These are phyloP conservation scores for Rhododendron henanense DNA, from an alignment of 148 eudicot species.

Conservation along the genomic window DNA sequence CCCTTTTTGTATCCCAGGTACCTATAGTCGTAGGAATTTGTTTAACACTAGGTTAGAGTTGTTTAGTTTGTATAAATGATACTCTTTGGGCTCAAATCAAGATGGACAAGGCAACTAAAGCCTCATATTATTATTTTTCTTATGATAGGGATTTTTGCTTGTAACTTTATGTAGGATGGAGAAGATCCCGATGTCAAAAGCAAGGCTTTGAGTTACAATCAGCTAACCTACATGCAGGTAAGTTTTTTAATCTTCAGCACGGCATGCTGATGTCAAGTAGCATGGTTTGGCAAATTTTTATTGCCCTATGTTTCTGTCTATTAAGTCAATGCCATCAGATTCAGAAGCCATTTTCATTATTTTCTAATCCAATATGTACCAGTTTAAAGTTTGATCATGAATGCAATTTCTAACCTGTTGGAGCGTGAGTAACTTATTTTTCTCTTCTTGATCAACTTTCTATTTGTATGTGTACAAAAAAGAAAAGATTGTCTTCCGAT, in stretches of 20 bases:
- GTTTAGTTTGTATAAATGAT: not conserved
- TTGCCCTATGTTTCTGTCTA: conserved; percentile 3
- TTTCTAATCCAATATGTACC: not conserved
- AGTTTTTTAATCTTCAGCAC: not conserved
- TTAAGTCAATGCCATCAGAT: conserved; percentile 1
- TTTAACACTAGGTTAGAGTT: conserved; percentile 1
- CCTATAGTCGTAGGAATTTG: not conserved
- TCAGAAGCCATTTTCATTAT: not conserved
- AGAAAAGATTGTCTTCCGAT: not conserved
- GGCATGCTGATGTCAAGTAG: conserved; percentile 10
- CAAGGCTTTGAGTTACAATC: conserved; percentile 71
- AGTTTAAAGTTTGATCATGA: not conserved
- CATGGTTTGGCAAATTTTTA: not conserved
- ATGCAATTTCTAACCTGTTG: not conserved
- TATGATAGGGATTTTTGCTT: not conserved
- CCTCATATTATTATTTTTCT: not conserved
- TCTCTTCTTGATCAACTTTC: not conserved
- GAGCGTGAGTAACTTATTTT: not conserved
- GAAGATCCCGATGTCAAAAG: conserved; percentile 61
- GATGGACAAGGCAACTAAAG: not conserved
- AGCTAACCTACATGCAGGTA: conserved; percentile 94
- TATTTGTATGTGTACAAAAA: not conserved
- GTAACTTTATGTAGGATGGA: conserved; percentile 60
- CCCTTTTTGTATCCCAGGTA: conserved; percentile 95
- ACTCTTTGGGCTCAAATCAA: not conserved